A percentile compares a stretch with the other conserved stretches of the same genome.
phyloP scores from a whole-genome alignment of 768 basidiomycete species.

The Pisolithus microcarpus region DNA sequence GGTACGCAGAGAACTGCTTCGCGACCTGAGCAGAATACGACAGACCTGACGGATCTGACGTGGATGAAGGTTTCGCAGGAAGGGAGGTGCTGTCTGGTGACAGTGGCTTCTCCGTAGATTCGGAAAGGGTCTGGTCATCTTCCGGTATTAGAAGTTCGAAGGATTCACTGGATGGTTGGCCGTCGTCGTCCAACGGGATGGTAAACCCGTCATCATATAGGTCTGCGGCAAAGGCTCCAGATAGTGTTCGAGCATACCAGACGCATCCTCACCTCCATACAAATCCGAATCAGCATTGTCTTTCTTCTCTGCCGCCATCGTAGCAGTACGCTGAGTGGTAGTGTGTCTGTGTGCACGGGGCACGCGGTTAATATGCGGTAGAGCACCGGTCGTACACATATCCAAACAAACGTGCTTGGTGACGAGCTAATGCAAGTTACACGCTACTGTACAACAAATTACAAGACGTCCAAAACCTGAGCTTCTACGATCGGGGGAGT shows the following conservation, averaged over 20 bases:
- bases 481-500: background rate
- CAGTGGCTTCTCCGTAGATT: conserved; percentile 5
- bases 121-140: background rate
- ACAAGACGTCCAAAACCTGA: conserved; percentile 1
- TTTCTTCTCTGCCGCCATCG: conserved; percentile 21
- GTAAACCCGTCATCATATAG: conserved; percentile 46
- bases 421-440: background rate
- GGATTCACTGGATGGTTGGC: conserved; percentile 21
- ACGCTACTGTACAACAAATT: conserved; percentile 8
- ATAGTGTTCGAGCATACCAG: background rate
- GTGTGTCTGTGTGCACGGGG: too few species aligned
- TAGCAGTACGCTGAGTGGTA: background rate
- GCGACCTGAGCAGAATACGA: conserved; percentile 62
- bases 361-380: too few species aligned
- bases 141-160: conserved; percentile 14
- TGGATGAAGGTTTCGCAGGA: conserved; percentile 21
- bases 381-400: too few species aligned
- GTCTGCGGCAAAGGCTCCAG: conserved; percentile 28
- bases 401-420: background rate
- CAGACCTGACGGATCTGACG: conserved; percentile 24
- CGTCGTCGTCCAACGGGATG: conserved; percentile 26
- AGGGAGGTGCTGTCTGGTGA: conserved; percentile 14
- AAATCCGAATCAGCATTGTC: conserved; percentile 34
- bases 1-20: conserved; percentile 57
- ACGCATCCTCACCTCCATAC: conserved; percentile 36